Percentiles rank a stretch among this genome's conserved stretches.
Evolutionary conservation across 2,329 filamentous ascomycete species (phyloP).

Genomic region (Hirsutella thompsonii): DNA sequence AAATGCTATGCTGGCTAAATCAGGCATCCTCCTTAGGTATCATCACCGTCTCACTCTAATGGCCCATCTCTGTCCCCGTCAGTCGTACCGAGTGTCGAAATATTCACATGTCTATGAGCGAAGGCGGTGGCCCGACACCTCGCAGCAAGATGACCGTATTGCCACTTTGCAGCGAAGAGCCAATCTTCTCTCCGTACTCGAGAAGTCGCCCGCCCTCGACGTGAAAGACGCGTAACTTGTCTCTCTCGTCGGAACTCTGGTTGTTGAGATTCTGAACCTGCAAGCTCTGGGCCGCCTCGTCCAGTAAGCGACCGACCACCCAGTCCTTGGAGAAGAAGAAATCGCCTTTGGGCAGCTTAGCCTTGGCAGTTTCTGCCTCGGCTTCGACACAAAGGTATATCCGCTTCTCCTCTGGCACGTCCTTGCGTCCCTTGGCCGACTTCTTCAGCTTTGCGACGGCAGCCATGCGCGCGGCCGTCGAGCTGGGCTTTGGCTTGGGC

Average conservation of each 20-base stretch:
- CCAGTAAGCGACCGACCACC: slow-evolving; percentile 76
- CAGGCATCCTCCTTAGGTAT: not conserved
- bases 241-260: slow-evolving; percentile 58
- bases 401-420: slow-evolving; percentile 68
- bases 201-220: slow-evolving; percentile 79
- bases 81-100: too few relatives aligned
- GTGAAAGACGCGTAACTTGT: slow-evolving; percentile 79
- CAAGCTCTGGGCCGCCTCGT: slow-evolving; percentile 62
- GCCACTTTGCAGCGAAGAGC: slow-evolving; percentile 58
- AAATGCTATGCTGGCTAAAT: not conserved
- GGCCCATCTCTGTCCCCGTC: not conserved
- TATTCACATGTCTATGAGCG: slow-evolving; percentile 44
- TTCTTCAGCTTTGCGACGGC: slow-evolving; percentile 73
- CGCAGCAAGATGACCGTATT: slow-evolving; percentile 84
- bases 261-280: slow-evolving; percentile 82
- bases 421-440: slow-evolving; percentile 79
- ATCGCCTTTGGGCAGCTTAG: slow-evolving; percentile 69
- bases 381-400: slow-evolving; percentile 86
- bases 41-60: not conserved
- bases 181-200: slow-evolving; percentile 80
- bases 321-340: slow-evolving; percentile 77
- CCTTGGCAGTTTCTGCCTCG: slow-evolving; percentile 70
- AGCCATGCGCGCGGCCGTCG: slow-evolving; percentile 49
- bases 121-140: slow-evolving; percentile 69
- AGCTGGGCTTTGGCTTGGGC: slow-evolving; percentile 50